phyloP scores from a whole-genome alignment of 768 basidiomycete species.

The Boletus barrowsii region DNA sequence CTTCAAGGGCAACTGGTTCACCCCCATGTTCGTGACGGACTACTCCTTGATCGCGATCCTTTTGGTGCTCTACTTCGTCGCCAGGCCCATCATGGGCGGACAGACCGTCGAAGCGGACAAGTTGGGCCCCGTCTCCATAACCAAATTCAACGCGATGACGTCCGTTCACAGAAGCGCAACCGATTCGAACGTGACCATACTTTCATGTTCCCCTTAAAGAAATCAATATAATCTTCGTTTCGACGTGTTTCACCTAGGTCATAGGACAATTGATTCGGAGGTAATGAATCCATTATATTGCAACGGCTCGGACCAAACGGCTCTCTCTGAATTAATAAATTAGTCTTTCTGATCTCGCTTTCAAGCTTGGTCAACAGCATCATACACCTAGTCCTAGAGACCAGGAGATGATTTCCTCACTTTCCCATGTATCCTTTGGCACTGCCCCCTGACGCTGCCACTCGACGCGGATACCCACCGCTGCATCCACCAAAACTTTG shows the following conservation, averaged over 20 bases:
- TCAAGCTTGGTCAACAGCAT: not conserved
- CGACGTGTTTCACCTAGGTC: no score
- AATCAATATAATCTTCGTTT: no score
- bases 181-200: no score
- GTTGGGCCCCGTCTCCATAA: no score
- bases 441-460: constrained; percentile 20
- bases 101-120: not conserved
- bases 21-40: constrained; percentile 39
- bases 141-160: no score
- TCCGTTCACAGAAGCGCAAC: no score
- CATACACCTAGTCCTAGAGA: constrained; percentile 21
- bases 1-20: constrained; percentile 34
- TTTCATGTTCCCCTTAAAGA: no score
- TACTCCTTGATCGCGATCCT: constrained; percentile 43
- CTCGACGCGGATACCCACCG: constrained; percentile 26
- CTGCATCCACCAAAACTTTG: constrained; percentile 24
- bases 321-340: no score
- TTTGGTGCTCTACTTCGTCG: constrained; percentile 42
- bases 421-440: constrained; percentile 27
- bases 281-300: no score
- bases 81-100: constrained; percentile 20
- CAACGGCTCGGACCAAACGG: no score
- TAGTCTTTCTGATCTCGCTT: no score
- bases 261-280: no score
- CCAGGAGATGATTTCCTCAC: constrained; percentile 26